Conservation (phyloP, 164 flowering plant species). For the Malania oleifera region DNA sequence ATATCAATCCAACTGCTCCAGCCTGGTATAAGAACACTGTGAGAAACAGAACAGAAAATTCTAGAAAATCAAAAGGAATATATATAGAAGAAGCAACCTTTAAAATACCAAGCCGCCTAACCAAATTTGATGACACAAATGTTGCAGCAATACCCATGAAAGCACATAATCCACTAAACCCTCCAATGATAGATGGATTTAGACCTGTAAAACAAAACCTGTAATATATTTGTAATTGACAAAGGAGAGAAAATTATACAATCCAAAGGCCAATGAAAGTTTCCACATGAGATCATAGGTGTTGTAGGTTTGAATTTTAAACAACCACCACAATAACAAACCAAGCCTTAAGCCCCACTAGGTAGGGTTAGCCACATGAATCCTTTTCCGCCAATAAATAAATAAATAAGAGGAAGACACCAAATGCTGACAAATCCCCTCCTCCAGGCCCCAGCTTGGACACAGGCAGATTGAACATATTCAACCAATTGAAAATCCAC, state of each 20-base stretch:
- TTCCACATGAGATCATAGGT: background rate
- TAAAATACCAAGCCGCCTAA: conserved; percentile 71
- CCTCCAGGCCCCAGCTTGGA: no score
- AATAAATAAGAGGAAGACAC: no score
- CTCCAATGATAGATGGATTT: conserved; percentile 86
- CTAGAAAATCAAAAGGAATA: background rate
- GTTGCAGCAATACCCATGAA: conserved; percentile 98
- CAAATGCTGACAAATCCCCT: no score
- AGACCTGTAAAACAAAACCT: conserved; percentile 50
- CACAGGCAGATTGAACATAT: no score
- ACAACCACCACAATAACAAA: no score
- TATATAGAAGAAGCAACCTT: conserved; percentile 54
- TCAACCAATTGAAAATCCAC: no score
- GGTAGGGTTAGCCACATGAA: no score
- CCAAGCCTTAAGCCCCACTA: no score
- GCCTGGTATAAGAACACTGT: conserved; percentile 50
- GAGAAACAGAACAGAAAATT: conserved; percentile 15
- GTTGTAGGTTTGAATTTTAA: background rate
- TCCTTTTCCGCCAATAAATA: no score
- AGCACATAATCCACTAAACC: conserved; percentile 93
- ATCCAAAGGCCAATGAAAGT: background rate
- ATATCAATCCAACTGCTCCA: conserved; percentile 84
- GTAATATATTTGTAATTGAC: background rate
- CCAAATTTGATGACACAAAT: conserved; percentile 75
- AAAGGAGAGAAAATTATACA: background rate